Evolutionary conservation across 148 eudicot genomes (phyloP), one percentile per base, ranked within the genome.

Genomic region (Selenicereus undatus): DNA sequence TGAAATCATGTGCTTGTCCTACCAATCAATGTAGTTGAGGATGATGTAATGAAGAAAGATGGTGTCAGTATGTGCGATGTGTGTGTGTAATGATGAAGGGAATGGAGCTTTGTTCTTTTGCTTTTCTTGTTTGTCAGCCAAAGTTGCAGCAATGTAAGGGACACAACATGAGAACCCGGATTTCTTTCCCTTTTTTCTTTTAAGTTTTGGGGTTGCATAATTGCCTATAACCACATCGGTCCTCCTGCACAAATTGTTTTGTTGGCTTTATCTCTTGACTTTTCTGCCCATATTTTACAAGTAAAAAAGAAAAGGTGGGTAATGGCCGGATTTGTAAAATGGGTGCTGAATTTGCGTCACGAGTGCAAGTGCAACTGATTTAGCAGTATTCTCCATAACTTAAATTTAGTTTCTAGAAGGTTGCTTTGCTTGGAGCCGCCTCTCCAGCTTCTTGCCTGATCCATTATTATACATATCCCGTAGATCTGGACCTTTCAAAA

Each of bases 101-200:
- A 80, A 48, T 54, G 27, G 58, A 84, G 68, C 87, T 84, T 81
- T 84, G 74, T 81, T 16, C 73, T 73, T 81, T 81, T 56, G 76
- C 84, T 81, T 84, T 84, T 52, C 62, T 56, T 2, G 21, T 56
- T 81, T 84, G 87, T 84, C 76, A 84, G 58, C 79, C 79, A 84
- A 84, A 84, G 82, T 56, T 69, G 70, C 54, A 78, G 48, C 84
- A 84, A 66, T 81, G 58, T 35, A 51, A 74, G 76, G 76, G 81
- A 77, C 77, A 77, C 11, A 54, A 52, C 77, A 78, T 73, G 76
- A 27, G 79, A 82, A 81, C 65, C 71, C 79, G 76, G 82, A 45
- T 29, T 81, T 81, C 64, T 68, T 76, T 69, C 20, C n/a, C n/a
- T 45, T 16, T 35, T 39, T 39, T 39, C 43, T 39, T 39, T 4